These are phyloP conservation scores for Lasiodiplodia theobromae DNA, from an alignment of 2,329 filamentous ascomycete genomes.

Conservation along the genomic window DNA sequence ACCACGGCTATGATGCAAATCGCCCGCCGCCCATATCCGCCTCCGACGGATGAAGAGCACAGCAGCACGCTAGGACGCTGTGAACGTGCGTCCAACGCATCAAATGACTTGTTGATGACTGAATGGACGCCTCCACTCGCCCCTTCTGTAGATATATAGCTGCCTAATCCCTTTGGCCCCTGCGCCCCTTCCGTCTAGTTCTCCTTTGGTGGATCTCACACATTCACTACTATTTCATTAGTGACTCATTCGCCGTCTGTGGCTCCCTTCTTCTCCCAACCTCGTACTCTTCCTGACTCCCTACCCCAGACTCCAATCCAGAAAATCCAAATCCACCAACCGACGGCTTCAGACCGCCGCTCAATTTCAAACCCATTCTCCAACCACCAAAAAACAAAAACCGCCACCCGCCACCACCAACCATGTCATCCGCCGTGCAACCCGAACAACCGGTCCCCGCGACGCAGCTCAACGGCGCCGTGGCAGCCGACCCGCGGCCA, in stretches of 20 bases:
- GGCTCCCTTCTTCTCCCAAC: not conserved
- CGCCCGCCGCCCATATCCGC: constrained; percentile 12
- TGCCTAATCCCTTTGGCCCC: not conserved
- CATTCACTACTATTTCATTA: not conserved
- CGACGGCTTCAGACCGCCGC: not conserved
- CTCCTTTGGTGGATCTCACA: not conserved
- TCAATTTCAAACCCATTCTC: not conserved
- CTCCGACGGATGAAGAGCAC: constrained; percentile 2
- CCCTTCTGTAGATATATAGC: constrained; percentile 3
- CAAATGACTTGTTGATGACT: constrained; percentile 26
- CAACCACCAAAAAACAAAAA: not conserved
- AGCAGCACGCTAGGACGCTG: constrained; percentile 15
- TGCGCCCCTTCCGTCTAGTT: not conserved
- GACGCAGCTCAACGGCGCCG: constrained; percentile 32
- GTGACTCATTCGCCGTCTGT: not conserved
- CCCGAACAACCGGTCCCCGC: constrained; percentile 22
- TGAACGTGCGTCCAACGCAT: constrained; percentile 18
- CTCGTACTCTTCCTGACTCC: not conserved
- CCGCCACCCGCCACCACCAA: constrained; percentile 23
- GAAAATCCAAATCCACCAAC: not conserved
- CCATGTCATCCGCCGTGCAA: constrained; percentile 35
- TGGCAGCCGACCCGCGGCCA: constrained; percentile 51
- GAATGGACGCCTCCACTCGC: not conserved
- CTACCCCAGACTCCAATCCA: not conserved
- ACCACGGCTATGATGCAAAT: constrained; percentile 25